Percentiles rank a stretch among this genome's conserved stretches.
These are phyloP conservation scores for Amaranthus hypochondriacus DNA, from an alignment of 148 eudicot species.

Conservation along the genomic window DNA sequence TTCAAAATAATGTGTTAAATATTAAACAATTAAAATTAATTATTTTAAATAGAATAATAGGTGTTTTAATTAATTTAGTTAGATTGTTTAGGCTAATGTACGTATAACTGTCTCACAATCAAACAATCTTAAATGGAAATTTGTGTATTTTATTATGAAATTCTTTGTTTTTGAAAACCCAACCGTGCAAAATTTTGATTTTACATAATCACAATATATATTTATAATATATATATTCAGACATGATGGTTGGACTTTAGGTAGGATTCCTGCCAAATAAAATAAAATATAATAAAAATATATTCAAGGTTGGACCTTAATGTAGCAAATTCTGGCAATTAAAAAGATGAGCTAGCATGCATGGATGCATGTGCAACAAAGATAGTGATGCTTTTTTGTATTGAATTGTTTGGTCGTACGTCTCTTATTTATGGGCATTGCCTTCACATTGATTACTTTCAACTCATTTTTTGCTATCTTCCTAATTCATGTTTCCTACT, in stretches of 20 bases:
- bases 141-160: too few species aligned
- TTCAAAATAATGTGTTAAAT: too few species aligned
- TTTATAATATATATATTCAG: neutral
- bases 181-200: conserved; percentile 12
- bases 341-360: neutral
- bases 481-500: neutral
- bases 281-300: neutral
- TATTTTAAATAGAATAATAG: too few species aligned
- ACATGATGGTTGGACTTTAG: conserved; percentile 16
- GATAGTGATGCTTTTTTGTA: conserved; percentile 17
- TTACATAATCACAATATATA: neutral
- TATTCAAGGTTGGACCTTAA: neutral
- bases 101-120: too few species aligned
- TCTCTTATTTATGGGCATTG: neutral
- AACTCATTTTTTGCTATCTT: too few species aligned
- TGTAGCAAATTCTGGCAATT: neutral
- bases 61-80: too few species aligned
- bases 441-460: neutral
- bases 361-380: conserved; percentile 16
- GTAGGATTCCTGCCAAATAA: neutral
- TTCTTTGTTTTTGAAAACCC: neutral
- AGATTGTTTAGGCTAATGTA: too few species aligned
- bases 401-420: neutral
- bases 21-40: too few species aligned
- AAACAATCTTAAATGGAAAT: too few species aligned